These are phyloP conservation scores for Coemansia sp. DNA, from an alignment of 371 early-diverging fungal species.

Conservation along the genomic window DNA sequence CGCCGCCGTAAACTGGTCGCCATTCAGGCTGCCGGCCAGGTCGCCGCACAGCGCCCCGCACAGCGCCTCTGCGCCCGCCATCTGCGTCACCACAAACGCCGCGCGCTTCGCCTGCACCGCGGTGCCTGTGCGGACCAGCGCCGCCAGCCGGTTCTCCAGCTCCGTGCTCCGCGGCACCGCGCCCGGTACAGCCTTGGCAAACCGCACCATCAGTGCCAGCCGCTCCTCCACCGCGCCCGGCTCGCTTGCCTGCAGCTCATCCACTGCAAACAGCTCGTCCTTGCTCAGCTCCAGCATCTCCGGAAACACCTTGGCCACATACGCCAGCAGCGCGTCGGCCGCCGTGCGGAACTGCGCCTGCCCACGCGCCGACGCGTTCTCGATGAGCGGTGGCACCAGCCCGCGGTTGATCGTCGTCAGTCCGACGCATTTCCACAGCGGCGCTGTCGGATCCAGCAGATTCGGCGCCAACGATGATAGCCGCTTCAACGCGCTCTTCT, in stretches of 20 bases:
- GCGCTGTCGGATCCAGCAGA: conserved; percentile 65
- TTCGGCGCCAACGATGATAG: conserved; percentile 62
- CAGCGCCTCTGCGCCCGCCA: conserved; percentile 11
- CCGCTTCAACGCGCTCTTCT: conserved; percentile 66
- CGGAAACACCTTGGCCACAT: conserved; percentile 29
- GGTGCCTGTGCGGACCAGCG: conserved; percentile 55
- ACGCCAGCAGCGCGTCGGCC: conserved; percentile 16
- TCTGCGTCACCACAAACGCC: conserved; percentile 59
- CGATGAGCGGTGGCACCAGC: conserved; percentile 59
- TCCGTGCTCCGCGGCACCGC: conserved; percentile 51
- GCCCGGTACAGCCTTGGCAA: conserved; percentile 58
- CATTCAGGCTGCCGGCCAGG: conserved; percentile 25
- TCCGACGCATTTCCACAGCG: conserved; percentile 69
- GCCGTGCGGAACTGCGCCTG: conserved; percentile 11
- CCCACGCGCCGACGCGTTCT: conserved; percentile 22
- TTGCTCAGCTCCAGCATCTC: conserved; percentile 31
- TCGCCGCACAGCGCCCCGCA: conserved; percentile 25
- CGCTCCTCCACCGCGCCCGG: conserved; percentile 53
- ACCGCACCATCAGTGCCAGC: conserved; percentile 62
- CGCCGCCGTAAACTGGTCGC: conserved; percentile 13
- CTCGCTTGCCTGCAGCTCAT: conserved; percentile 20
- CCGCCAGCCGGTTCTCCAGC: conserved; percentile 49
- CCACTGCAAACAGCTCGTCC: conserved; percentile 24
- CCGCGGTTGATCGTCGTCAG: conserved; percentile 63
- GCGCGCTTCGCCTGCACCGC: conserved; percentile 61